These are phyloP conservation scores for Elaeis guineensis DNA, from an alignment of 176 grass and related monocot species.

Conservation along the genomic window DNA sequence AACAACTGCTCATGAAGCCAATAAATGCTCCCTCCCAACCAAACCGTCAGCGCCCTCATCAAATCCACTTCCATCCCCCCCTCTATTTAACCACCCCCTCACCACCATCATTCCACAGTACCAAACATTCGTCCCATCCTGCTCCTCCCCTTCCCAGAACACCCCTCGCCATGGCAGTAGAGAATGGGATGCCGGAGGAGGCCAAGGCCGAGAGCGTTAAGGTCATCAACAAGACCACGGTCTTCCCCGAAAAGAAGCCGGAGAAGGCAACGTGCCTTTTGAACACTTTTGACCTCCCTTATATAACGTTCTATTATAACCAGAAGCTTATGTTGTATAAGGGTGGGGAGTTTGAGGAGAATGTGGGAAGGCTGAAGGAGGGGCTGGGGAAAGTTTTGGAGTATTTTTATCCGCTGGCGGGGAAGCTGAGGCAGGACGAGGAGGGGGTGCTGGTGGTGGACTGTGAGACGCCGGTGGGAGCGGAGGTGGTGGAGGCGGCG, in stretches of 20 bases:
- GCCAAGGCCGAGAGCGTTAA: constrained; percentile 14
- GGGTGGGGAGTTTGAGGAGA: constrained; percentile 45
- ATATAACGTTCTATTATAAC: constrained; percentile 99
- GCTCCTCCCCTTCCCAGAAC: background rate
- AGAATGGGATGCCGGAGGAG: constrained; percentile 20
- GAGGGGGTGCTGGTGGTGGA: constrained; percentile 43
- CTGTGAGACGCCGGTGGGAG: constrained; percentile 31
- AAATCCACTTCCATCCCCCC: background rate
- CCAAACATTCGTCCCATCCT: background rate
- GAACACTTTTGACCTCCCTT: constrained; percentile 85
- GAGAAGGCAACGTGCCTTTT: constrained; percentile 25
- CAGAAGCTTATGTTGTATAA: constrained; percentile 93
- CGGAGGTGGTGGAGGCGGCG: constrained; percentile 62
- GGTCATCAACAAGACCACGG: constrained; percentile 21
- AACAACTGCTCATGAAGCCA: no score
- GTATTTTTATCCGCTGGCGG: constrained; percentile 72
- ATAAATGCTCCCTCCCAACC: no score
- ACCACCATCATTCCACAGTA: background rate
- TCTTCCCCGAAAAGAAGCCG: constrained; percentile 39
- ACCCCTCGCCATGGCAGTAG: constrained; percentile 32
- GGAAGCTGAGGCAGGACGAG: constrained; percentile 54
- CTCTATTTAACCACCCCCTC: background rate
- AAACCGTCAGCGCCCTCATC: background rate
- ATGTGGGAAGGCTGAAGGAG: constrained; percentile 38
- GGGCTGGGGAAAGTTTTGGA: constrained; percentile 56